Conservation (phyloP, 2,329 filamentous ascomycete genomes). For the Cephalotrichum gorgonifer region DNA sequence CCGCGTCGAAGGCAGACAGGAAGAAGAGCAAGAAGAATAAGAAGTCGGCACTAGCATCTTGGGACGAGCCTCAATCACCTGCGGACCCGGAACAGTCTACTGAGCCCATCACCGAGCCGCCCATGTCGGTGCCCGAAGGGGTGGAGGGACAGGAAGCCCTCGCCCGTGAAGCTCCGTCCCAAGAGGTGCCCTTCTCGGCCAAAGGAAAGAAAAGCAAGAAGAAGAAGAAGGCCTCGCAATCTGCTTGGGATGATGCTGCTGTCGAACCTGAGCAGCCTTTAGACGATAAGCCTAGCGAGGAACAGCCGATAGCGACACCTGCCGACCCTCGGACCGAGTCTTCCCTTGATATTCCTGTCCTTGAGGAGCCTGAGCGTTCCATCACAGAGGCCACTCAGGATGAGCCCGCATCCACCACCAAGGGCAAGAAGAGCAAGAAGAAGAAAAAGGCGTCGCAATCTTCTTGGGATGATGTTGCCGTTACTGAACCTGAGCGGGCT, state of each 20-base stretch:
- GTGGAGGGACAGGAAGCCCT: conserved; percentile 3
- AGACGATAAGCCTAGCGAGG: neutral
- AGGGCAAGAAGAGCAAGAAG: conserved; percentile 14
- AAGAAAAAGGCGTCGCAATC: conserved; percentile 5
- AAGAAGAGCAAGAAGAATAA: neutral
- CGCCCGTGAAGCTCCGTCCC: neutral
- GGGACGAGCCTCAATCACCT: neutral
- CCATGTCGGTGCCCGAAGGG: too few relatives aligned
- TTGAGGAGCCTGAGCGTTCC: too few relatives aligned
- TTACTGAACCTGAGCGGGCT: too few relatives aligned
- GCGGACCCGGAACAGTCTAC: conserved; percentile 4
- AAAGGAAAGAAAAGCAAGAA: conserved; percentile 13
- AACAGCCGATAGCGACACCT: neutral
- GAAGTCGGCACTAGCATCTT: neutral
- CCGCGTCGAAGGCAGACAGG: conserved; percentile 1
- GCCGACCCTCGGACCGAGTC: neutral
- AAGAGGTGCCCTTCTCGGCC: conserved; percentile 6
- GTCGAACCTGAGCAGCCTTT: neutral
- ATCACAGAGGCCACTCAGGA: too few relatives aligned
- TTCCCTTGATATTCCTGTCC: too few relatives aligned
- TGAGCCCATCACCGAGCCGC: neutral
- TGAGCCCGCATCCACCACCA: conserved; percentile 6
- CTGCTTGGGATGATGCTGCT: conserved; percentile 4
- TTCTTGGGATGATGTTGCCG: conserved; percentile 4
- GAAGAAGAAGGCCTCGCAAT: conserved; percentile 6